phyloP scores from a whole-genome alignment of 2,329 filamentous ascomycete genomes.

The Claviceps pazoutovae region DNA sequence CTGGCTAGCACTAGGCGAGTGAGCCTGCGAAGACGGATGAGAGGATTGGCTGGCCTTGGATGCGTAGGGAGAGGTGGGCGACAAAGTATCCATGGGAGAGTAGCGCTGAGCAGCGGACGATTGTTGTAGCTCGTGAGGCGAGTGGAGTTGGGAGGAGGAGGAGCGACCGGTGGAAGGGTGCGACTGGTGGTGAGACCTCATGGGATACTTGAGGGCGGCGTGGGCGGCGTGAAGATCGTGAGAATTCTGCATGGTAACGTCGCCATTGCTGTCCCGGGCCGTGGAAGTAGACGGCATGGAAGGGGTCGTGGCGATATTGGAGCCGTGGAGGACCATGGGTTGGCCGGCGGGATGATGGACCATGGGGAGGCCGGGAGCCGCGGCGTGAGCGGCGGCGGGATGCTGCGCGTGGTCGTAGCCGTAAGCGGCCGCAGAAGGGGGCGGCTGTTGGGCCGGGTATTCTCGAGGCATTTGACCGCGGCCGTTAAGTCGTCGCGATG shows the following conservation, averaged over 20 bases:
- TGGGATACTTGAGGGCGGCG: conserved; percentile 72
- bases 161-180: conserved; percentile 42
- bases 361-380: conserved; percentile 18
- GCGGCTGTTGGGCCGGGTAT: conserved; percentile 26
- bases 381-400: conserved; percentile 42
- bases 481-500: conserved; percentile 48
- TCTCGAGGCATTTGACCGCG: conserved; percentile 31
- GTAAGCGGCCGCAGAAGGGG: conserved; percentile 13
- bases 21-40: conserved; percentile 43
- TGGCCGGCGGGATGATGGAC: conserved; percentile 20
- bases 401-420: conserved; percentile 57
- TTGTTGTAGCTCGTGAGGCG: conserved; percentile 41
- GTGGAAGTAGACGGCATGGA: conserved; percentile 36
- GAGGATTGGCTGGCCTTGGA: conserved; percentile 45
- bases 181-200: conserved; percentile 65
- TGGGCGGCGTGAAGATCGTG: conserved; percentile 75
- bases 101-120: conserved; percentile 81
- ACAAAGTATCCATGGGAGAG: conserved; percentile 86
- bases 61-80: conserved; percentile 66
- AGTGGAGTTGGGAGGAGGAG: conserved; percentile 53
- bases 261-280: conserved; percentile 57
- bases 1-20: conserved; percentile 60
- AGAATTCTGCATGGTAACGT: conserved; percentile 76
- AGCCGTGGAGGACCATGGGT: conserved; percentile 15
- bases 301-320: conserved; percentile 40